Percentiles rank a stretch among this genome's conserved stretches.
Evolutionary conservation across 2,329 filamentous ascomycete species (phyloP).

Genomic region (Sclerotinia nivalis): DNA sequence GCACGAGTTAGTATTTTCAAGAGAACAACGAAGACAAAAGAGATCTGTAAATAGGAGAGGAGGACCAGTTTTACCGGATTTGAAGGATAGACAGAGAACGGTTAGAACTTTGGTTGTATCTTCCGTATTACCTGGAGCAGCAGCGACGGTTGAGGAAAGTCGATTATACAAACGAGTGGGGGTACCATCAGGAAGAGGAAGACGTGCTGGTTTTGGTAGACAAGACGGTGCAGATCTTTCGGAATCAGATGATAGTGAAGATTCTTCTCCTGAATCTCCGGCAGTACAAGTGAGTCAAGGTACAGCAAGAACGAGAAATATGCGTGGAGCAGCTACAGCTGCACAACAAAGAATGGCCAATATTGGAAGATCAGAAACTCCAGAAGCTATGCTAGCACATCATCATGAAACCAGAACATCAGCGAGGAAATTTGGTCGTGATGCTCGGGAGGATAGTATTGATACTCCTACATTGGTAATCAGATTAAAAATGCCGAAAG

Average conservation of each 20-base stretch:
- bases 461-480: slow-evolving; percentile 67
- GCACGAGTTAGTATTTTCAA: slow-evolving; percentile 87
- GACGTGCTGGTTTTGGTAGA: slow-evolving; percentile 53
- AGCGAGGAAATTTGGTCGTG: slow-evolving; percentile 57
- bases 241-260: slow-evolving; percentile 89
- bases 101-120: slow-evolving; percentile 92
- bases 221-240: slow-evolving; percentile 60
- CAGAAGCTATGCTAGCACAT: slow-evolving; percentile 69
- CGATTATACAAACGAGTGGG: slow-evolving; percentile 79
- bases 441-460: slow-evolving; percentile 75
- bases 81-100: slow-evolving; percentile 91
- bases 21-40: slow-evolving; percentile 93
- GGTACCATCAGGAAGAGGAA: slow-evolving; percentile 55
- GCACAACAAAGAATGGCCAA: slow-evolving; percentile 87
- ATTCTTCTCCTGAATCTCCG: slow-evolving; percentile 84
- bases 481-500: slow-evolving; percentile 70
- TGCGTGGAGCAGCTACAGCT: slow-evolving; percentile 83
- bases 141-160: slow-evolving; percentile 76
- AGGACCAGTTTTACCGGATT: slow-evolving; percentile 89
- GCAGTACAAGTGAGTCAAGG: slow-evolving; percentile 68
- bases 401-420: slow-evolving; percentile 74
- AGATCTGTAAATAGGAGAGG: slow-evolving; percentile 91
- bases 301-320: slow-evolving; percentile 81
- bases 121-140: slow-evolving; percentile 86
- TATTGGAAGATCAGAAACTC: slow-evolving; percentile 81